phyloP scores from a whole-genome alignment of 441 rosid species.

The Rhodomyrtus psidioides region DNA sequence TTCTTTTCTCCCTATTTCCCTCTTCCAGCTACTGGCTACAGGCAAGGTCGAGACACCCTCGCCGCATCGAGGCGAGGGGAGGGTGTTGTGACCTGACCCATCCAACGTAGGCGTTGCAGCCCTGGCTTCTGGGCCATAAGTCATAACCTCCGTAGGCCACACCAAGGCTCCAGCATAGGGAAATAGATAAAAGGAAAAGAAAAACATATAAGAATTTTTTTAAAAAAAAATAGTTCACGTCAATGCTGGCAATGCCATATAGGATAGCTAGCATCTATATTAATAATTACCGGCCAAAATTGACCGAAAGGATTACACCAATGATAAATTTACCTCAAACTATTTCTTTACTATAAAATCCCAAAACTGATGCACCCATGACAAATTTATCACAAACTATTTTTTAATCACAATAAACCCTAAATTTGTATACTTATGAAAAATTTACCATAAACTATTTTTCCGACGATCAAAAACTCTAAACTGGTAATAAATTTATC shows the following conservation, averaged over 20 bases:
- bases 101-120: neutral
- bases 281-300: rapidly evolving
- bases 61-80: rapidly evolving
- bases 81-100: too few relatives aligned
- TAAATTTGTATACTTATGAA: too few relatives aligned
- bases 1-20: neutral
- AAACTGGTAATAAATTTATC: too few relatives aligned
- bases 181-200: neutral
- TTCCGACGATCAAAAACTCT: too few relatives aligned
- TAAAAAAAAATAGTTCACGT: neutral
- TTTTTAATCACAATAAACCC: too few relatives aligned
- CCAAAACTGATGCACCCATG: too few relatives aligned
- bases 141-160: rapidly evolving
- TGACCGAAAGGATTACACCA: neutral
- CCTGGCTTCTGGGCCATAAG: rapidly evolving
- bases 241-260: rapidly evolving
- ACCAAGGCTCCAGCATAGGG: rapidly evolving
- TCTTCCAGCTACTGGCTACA: rapidly evolving
- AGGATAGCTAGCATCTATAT: rapidly evolving
- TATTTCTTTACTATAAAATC: too few relatives aligned
- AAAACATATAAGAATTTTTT: neutral
- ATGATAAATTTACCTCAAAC: too few relatives aligned
- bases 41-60: neutral
- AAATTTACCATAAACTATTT: too few relatives aligned
- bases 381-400: too few relatives aligned